phyloP scores from a whole-genome alignment of 2,329 filamentous ascomycete species.

The Gremmenia infestans region DNA sequence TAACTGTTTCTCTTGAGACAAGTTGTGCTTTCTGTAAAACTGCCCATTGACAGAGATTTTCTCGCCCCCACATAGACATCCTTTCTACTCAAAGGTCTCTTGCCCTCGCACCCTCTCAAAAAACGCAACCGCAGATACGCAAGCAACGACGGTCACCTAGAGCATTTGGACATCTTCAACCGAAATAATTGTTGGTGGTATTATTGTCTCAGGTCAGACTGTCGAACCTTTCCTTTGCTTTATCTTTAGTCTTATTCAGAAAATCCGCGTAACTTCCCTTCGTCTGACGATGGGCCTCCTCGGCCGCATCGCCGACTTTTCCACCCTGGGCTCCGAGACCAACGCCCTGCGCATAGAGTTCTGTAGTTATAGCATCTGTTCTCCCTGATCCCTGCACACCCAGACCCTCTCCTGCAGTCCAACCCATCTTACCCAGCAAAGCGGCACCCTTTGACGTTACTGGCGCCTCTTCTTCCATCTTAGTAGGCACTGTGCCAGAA shows the following conservation, averaged over 20 bases:
- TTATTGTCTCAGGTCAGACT: conserved; percentile 38
- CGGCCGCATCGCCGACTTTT: conserved; percentile 63
- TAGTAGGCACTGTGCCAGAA: conserved; percentile 13
- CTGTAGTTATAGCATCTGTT: conserved; percentile 58
- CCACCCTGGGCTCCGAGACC: conserved; percentile 65
- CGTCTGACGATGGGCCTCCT: conserved; percentile 58
- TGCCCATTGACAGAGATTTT: too few species aligned
- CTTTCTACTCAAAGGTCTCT: too few species aligned
- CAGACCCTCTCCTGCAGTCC: conserved; percentile 59
- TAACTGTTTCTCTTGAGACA: too few species aligned
- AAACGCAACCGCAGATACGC: not conserved
- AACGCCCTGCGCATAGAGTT: conserved; percentile 62
- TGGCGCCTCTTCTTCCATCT: conserved; percentile 36
- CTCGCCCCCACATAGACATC: too few species aligned
- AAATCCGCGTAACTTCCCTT: conserved; percentile 57
- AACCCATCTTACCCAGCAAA: conserved; percentile 69
- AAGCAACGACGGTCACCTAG: not conserved
- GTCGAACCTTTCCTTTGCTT: conserved; percentile 61
- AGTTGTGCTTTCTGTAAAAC: too few species aligned
- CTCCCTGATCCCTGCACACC: conserved; percentile 59
- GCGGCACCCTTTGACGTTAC: conserved; percentile 58
- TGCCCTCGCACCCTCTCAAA: too few species aligned
- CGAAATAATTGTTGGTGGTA: not conserved
- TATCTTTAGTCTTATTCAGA: conserved; percentile 58
- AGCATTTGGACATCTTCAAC: not conserved